Evolutionary conservation across 202 grass and related monocot genomes (phyloP).

Genomic region (Brachypodium distachyon): DNA sequence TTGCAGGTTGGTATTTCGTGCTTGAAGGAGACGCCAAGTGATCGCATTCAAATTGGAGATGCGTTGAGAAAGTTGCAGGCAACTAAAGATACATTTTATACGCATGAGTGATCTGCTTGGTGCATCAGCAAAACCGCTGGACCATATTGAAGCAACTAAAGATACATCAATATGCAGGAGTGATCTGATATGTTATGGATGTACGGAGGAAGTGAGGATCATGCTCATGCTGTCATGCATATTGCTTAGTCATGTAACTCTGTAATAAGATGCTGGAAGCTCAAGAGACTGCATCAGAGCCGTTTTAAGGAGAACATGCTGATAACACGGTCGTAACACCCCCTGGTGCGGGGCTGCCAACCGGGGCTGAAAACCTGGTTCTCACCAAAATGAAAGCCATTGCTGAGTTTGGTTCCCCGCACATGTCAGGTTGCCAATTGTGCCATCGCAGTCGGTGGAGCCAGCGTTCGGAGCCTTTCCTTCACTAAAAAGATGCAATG

Average conservation of each 20-base stretch:
- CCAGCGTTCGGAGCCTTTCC: no score
- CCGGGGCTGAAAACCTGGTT: no score
- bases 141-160: not conserved
- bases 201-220: not conserved
- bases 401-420: no score
- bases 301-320: not conserved
- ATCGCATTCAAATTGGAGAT: slow-evolving; percentile 18
- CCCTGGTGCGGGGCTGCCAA: no score
- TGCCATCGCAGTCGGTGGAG: no score
- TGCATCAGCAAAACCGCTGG: not conserved
- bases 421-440: no score
- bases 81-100: slow-evolving; percentile 1
- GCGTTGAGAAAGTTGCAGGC: slow-evolving; percentile 14
- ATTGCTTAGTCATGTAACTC: not conserved
- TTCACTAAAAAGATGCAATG: no score
- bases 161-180: no score
- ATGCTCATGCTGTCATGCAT: no score
- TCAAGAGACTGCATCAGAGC: not conserved
- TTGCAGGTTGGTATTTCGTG: slow-evolving; percentile 22
- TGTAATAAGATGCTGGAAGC: not conserved
- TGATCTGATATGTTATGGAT: not conserved
- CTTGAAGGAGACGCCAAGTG: slow-evolving; percentile 20
- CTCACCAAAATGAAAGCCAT: no score
- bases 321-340: no score
- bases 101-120: not conserved